These are phyloP conservation scores for Fraxinus sp. DNA, from an alignment of 305 asterid genomes.

Conservation along the genomic window DNA sequence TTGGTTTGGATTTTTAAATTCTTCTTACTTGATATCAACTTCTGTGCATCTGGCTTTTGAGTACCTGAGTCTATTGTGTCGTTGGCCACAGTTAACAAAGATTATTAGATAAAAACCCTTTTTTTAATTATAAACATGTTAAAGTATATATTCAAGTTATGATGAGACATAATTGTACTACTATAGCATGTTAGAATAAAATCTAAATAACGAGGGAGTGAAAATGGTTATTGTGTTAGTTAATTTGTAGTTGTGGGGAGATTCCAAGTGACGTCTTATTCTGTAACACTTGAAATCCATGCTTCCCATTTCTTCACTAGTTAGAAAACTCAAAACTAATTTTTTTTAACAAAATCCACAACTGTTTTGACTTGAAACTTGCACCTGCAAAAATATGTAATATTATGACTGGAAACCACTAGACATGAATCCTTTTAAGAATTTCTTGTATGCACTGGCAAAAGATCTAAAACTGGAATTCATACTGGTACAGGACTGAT, in stretches of 20 bases:
- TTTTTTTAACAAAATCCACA: background rate
- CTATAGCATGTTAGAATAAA: background rate
- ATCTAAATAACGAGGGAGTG: background rate
- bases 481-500: background rate
- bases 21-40: background rate
- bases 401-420: background rate
- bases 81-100: background rate
- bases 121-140: background rate
- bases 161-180: background rate
- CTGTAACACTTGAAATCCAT: background rate
- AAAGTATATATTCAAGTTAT: background rate
- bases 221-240: background rate
- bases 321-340: background rate
- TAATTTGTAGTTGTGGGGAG: background rate
- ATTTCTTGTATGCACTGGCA: background rate
- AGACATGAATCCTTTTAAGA: background rate
- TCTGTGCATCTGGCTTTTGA: background rate
- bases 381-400: background rate
- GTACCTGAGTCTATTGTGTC: background rate
- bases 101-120: background rate
- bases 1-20: background rate
- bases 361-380: background rate
- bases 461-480: background rate
- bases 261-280: background rate
- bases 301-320: background rate